phyloP scores from a whole-genome alignment of 1,139 yeast species.

The Arxiozyma heterogenica region DNA sequence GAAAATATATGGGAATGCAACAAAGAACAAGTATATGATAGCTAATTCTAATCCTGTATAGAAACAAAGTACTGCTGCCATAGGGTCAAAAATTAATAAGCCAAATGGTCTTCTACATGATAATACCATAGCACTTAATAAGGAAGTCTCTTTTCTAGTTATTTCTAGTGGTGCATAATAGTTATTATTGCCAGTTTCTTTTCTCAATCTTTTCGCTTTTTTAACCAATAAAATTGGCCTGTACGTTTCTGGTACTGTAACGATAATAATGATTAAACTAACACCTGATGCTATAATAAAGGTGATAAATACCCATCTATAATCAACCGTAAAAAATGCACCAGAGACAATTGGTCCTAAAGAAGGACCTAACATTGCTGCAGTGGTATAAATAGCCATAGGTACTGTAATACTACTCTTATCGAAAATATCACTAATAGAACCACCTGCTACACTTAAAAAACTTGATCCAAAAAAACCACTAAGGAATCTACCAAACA shows the following conservation, averaged over 20 bases:
- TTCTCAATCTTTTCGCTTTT: slow-evolving; percentile 51
- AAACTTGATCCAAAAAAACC: slow-evolving; percentile 68
- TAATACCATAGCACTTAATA: slow-evolving; percentile 32
- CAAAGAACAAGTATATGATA: slow-evolving; percentile 53
- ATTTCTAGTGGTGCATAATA: slow-evolving; percentile 46
- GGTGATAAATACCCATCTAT: slow-evolving; percentile 53
- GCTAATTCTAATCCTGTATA: slow-evolving; percentile 56
- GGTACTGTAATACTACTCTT: slow-evolving; percentile 56
- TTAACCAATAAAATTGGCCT: slow-evolving; percentile 51
- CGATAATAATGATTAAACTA: slow-evolving; percentile 39
- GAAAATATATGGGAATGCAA: slow-evolving; percentile 53
- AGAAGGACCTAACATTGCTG: slow-evolving; percentile 71
- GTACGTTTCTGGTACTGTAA: slow-evolving; percentile 64
- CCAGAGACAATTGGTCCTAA: slow-evolving; percentile 65
- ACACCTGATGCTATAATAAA: slow-evolving; percentile 59
- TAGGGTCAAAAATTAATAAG: slow-evolving; percentile 47
- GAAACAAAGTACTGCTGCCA: slow-evolving; percentile 51
- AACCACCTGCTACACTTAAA: slow-evolving; percentile 70
- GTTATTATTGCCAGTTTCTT: slow-evolving; percentile 48
- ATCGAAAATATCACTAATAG: slow-evolving; percentile 56
- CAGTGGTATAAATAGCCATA: slow-evolving; percentile 58
- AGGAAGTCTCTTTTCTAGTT: slow-evolving; percentile 35
- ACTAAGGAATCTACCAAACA: slow-evolving; percentile 57
- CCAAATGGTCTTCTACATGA: slow-evolving; percentile 47
- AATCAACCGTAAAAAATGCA: slow-evolving; percentile 46